phyloP scores from a whole-genome alignment of 208 protist genomes.

The Zelonia costaricensis region DNA sequence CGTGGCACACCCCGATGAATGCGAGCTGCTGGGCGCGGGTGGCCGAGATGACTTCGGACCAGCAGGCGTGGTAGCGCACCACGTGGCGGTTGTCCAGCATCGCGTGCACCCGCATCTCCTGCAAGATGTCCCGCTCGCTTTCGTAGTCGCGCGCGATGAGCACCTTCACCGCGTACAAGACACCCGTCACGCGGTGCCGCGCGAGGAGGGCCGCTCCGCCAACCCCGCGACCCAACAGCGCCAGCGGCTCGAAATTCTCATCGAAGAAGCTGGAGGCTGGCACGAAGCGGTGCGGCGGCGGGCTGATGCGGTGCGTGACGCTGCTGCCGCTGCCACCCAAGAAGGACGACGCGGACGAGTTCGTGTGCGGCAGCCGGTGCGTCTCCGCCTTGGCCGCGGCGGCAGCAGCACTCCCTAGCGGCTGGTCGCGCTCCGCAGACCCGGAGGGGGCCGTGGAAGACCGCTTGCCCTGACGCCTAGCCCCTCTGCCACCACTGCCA shows the following conservation, averaged over 20 bases:
- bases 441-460: not conserved
- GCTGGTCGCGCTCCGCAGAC: not conserved
- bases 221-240: slow-evolving; percentile 64
- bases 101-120: slow-evolving; percentile 78
- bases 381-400: too few species aligned
- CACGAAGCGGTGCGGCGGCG: slow-evolving; percentile 9
- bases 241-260: slow-evolving; percentile 81
- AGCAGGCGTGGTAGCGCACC: slow-evolving; percentile 82
- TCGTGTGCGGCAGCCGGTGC: not conserved
- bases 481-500: too few species aligned
- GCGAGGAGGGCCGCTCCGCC: slow-evolving; percentile 76
- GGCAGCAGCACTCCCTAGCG: not conserved
- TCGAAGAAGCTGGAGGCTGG: slow-evolving; percentile 76
- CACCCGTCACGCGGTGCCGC: slow-evolving; percentile 71
- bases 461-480: too few species aligned
- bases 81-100: slow-evolving; percentile 56
- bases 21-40: slow-evolving; percentile 68
- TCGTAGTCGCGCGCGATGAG: slow-evolving; percentile 69
- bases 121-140: slow-evolving; percentile 61
- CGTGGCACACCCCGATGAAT: slow-evolving; percentile 57
- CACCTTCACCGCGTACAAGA: slow-evolving; percentile 90
- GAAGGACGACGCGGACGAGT: slow-evolving; percentile 11
- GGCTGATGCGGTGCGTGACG: slow-evolving; percentile 21
- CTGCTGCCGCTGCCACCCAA: slow-evolving; percentile 3
- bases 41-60: slow-evolving; percentile 79